Base-by-base conservation (phyloP, 495 filamentous ascomycete species). In the Hypoxylon rickii region DNA sequence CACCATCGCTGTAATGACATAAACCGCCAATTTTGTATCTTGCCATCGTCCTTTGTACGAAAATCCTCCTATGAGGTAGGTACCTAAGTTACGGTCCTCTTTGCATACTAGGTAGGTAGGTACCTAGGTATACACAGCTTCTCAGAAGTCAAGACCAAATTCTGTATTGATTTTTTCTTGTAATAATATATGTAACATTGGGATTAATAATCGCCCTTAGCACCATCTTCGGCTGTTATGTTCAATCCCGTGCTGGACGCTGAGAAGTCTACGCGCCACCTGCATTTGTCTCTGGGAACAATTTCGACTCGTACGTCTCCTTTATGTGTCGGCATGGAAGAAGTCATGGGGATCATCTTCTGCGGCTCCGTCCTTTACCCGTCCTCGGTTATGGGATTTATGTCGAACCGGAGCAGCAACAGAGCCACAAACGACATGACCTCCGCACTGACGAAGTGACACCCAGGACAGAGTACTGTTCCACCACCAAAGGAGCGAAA, bases 331-430 rank as follows among this genome's bases (percentile, higher is more conserved):
- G 43, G 43, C 29, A 45, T 45, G n/a, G 43, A 45, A 21, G 43
- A 45, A 32, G 43, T 45, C 43, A 45, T 19, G 11, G 43, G 43
- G 21, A 32, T 5, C 3, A 1, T n/a, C 24, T 45, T 45, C 24
- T 26, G 39, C 8, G 39, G 39, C 17, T 22, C 39, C 7, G 15
- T 16, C 39, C 39, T 21, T 17, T 20, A 8, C 15, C 38, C 17
- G 16, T 41, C 38, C n/a, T 41, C n/a, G 38, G 38, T 19, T 5
- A 11, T 31, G 26, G 37, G 37, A 2, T 18, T 17, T 3, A 40
- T 17, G 12, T 40, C 15, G 12, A 40, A 40, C 6, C 37, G 4
- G 5, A 40, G 17, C 15, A 40, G 4, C 3, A 40, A 18, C 13
- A 17, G 13, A 10, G 37, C 37, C 13, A 17, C 37, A 18, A 40